Base-by-base conservation (phyloP, 805 yeast species). In the Saccharomycopsis fibuligera region DNA sequence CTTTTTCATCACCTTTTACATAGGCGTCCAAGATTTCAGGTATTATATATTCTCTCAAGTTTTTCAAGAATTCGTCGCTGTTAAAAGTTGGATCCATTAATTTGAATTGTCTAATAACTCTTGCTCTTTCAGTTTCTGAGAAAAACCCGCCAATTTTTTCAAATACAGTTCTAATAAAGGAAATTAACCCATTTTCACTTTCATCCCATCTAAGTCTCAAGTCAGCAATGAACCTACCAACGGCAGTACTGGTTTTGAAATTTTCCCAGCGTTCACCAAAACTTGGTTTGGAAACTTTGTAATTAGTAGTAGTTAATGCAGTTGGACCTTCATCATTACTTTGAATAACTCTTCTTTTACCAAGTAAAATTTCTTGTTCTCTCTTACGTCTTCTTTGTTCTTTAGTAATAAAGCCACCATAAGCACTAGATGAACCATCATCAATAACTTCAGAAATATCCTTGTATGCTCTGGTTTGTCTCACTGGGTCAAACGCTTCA, bases 21-120 rank as follows among this genome's bases (percentile, higher is more conserved):
- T 89, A 90, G 5, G 98, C 97, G 62, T 93, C 99, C 60, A 93
- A 72, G 31, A 93, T 79, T 66, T 93, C 99, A 9, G 99, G 99
- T 49, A 93, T 79, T 54, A 93, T 86, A 68, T 82, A 93, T 61
- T 88, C 91, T 65, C 98, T 83, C 60, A 91, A 74, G 51, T 91
- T 90, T 57, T 75, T 79, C 54, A 83, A 76, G 71, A 93, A 90
- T 50, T 75, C 78, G 52, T 87, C 91, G 58, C 78, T 74, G 54
- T 79, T 81, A 73, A 93, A 93, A 35, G 78, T 72, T 46, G 98
- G 96, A 67, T 93, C 99, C 77, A 91, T 81, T 62, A 80, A 77
- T 68, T 79, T 85, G 70, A 93, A 87, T 61, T 83, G 79, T 57
- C 84, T 81, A 55, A 86, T 73, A n/a, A 90, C 99, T 65, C 84